Evolutionary conservation across 345 rosid species (phyloP), one percentile per base, ranked within the genome.

Genomic region (Cardamine occulta): DNA sequence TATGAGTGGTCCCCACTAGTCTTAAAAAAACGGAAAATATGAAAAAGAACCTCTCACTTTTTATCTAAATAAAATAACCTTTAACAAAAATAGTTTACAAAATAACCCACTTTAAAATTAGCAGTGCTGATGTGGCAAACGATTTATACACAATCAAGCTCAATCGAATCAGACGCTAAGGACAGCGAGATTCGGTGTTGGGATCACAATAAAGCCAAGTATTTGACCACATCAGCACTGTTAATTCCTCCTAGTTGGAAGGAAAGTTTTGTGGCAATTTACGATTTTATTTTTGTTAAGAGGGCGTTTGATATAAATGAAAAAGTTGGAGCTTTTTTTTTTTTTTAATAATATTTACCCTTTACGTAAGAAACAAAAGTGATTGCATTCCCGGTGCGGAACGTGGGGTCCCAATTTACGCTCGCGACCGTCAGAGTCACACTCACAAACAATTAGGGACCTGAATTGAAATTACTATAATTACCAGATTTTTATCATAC

Each of bases 351-450:
- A 11, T 15, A 37, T 7, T 59, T 65, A 17, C 47, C 10, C 79
- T 49, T 68, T 60, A 68, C 74, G 80, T 69, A 76, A 17, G 65
- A 76, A 62, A 62, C 74, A 75, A 75, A 76, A 57, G 48, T 45
- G 71, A 35, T 55, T 53, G 60, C 66, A 15, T 45, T 24, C 66
- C 75, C 71, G 65, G 61, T 45, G 62, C 11, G 2, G 7, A 56
- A 21, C n/a, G 51, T 74, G 34, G 78, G 74, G 74, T 69, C 80
- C 60, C 23, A 24, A 4, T 42, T 17, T 31, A 7, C 17, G 53
- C 49, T 61, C 57, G 35, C 45, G 23, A 68, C 64, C 49, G 24
- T 76, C 24, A 37, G 37, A 55, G 66, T 56, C 72, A 32, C 70
- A 18, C 37, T 57, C 79, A 26, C 18, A 28, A 44, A 28, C 45